Base-by-base conservation (phyloP, 192 early-diverging fungal genomes). In the Diversispora epigaea region DNA sequence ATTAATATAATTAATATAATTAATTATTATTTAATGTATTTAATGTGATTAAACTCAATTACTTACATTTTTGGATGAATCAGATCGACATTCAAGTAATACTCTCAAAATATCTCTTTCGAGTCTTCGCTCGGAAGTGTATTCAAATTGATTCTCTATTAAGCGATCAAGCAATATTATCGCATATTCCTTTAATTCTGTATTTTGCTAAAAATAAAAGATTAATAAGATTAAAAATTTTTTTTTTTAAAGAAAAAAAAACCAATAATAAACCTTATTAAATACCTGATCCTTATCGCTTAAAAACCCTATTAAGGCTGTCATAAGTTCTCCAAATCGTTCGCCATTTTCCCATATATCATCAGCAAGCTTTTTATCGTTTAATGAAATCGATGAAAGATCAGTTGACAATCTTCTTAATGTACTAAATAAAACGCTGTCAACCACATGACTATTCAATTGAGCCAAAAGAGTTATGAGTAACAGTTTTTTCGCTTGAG, bases 261-360 rank as follows among this genome's bases (percentile, higher is more conserved):
- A 3, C 21, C 1, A 3, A 58, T 14, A 58, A 58, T 19, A 56
- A 47, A 9, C 19, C 17, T 62, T 55, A 55, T 47, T 47, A 69
- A 11, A 55, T 25, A 73, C 71, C 58, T 62, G 43, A 61, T 73
- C 56, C 11, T 7, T 49, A 62, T 73, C 71, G 19, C 49, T 52
- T 15, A 73, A 32, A 41, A 73, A 73, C 0, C 46, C 49, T 32
- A 73, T 52, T 62, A 73, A 62, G 9, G 71, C 56, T 19, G 39
- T 60, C 2, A 73, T 62, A 47, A 73, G 15, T 62, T 73, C 71
- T 7, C 11, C 17, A 61, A 73, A 73, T 47, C 71, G 11, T 14
- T 62, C 71, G 6, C 71, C 71, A 62, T 63, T 62, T 63, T 73
- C 71, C 71, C 71, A 73, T 14, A 73, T 62, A 47, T 73, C 71